Conservation (phyloP, 208 protist species). For the Trypanosoma avium region DNA sequence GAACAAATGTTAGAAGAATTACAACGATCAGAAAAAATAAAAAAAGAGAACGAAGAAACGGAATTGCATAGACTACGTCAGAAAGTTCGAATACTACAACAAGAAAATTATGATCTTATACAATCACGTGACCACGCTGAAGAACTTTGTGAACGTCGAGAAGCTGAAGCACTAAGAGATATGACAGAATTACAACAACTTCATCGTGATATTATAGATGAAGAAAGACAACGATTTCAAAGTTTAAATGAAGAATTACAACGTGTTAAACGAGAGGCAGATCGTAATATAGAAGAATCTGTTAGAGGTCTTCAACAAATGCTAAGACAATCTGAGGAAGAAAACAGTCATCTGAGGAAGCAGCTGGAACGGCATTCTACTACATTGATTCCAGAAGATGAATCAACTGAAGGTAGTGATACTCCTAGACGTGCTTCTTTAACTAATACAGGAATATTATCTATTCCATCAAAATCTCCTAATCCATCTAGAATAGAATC, state of each 20-base stretch:
- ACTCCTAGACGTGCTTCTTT: neutral
- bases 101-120: constrained; percentile 60
- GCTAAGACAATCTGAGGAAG: constrained; percentile 44
- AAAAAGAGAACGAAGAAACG: constrained; percentile 32
- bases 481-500: constrained; percentile 1
- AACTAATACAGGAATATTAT: neutral
- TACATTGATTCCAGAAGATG: neutral
- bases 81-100: constrained; percentile 54
- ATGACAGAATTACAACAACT: constrained; percentile 69
- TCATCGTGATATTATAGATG: constrained; percentile 55
- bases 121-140: constrained; percentile 71
- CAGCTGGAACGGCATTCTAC: constrained; percentile 36
- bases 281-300: constrained; percentile 50
- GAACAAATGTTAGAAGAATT: constrained; percentile 55
- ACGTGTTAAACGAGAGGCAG: constrained; percentile 33
- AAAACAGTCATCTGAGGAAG: constrained; percentile 37
- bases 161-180: constrained; percentile 71
- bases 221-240: constrained; percentile 52
- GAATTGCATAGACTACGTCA: constrained; percentile 54
- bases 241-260: constrained; percentile 40
- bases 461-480: neutral
- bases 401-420: constrained; percentile 9
- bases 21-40: constrained; percentile 34
- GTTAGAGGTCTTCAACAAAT: constrained; percentile 45
- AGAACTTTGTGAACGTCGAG: constrained; percentile 69